A percentile compares a stretch with the other conserved stretches of the same genome.
phyloP scores from a whole-genome alignment of 768 basidiomycete species.

The Rhizopogon vesiculosus region DNA sequence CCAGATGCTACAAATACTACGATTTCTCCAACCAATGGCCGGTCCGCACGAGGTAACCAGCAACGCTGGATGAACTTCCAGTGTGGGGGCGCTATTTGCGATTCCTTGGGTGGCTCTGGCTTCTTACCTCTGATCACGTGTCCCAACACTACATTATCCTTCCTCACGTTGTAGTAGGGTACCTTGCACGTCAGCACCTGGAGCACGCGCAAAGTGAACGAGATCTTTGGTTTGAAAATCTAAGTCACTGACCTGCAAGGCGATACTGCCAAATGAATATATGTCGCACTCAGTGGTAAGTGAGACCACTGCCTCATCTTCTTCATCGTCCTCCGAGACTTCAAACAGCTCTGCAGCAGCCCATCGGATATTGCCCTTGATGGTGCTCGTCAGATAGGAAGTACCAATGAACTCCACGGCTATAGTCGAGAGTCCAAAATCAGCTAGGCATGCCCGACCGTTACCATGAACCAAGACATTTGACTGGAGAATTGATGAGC shows the following conservation, averaged over 20 bases:
- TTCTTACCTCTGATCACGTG: too few species aligned
- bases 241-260: conserved; percentile 8
- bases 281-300: conserved; percentile 24
- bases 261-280: conserved; percentile 38
- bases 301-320: too few species aligned
- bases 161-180: not conserved
- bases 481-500: not conserved
- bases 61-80: too few species aligned
- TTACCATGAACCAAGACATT: conserved; percentile 31
- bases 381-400: conserved; percentile 16
- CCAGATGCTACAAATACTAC: too few species aligned
- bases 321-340: conserved; percentile 2
- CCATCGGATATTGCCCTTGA: conserved; percentile 37
- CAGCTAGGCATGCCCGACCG: too few species aligned
- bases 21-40: too few species aligned
- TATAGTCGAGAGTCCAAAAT: conserved; percentile 27
- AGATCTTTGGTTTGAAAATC: not conserved
- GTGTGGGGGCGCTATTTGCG: too few species aligned
- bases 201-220: too few species aligned
- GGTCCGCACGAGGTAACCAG: too few species aligned
- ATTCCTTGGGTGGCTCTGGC: too few species aligned
- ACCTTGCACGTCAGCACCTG: not conserved
- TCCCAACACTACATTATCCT: not conserved
- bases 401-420: conserved; percentile 27
- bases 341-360: conserved; percentile 35